Base-by-base conservation (phyloP, 1,284 basidiomycete genomes). In the Puccinia triticina region DNA sequence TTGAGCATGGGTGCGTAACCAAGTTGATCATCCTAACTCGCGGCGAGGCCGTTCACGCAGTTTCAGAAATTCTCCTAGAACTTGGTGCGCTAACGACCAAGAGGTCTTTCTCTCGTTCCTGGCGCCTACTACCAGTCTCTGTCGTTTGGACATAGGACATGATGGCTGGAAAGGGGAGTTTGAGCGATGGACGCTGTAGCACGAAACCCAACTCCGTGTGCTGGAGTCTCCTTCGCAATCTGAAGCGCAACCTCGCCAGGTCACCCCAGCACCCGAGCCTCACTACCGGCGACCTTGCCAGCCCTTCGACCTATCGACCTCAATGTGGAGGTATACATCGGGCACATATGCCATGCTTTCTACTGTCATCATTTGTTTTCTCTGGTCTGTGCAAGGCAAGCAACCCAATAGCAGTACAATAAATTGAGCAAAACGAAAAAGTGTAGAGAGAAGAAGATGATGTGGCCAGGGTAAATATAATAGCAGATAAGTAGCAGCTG, bases 31-130 rank as follows among this genome's bases (percentile, higher is more conserved):
- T 7, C 61, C 61, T 32, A 21, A 66, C 40, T 40, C 34, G 12
- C 1, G 66, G 66, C 10, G 48, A 50, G 48, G 48, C 18, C 48
- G 48, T 48, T 69, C 40, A 26, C 14, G n/a, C 40, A 46, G 66
- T 48, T 34, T 69, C 43, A 69, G n/a, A n/a, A 2, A 37, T 69
- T 48, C 66, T 69, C 66, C 66, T 46, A 23, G 66, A 48, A n/a
- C 21, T 11, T 21, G 43, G 8, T 5, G 46, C 40, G 43, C 40
- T 46, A 69, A 69, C 66, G 66, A 69, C 66, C 66, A n/a, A 37
- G 32, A 37, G 32, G 57, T 8, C 23, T 10, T 59, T 59, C 43
- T 46, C 14, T 46, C 43, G 8, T 46, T 46, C 43, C 14, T 8
- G 53, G 53, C 10, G 5, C 53, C 53, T 21, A 55, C 23, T 21